phyloP scores from a whole-genome alignment of 129 eudicot species.

The Daucus carota region DNA sequence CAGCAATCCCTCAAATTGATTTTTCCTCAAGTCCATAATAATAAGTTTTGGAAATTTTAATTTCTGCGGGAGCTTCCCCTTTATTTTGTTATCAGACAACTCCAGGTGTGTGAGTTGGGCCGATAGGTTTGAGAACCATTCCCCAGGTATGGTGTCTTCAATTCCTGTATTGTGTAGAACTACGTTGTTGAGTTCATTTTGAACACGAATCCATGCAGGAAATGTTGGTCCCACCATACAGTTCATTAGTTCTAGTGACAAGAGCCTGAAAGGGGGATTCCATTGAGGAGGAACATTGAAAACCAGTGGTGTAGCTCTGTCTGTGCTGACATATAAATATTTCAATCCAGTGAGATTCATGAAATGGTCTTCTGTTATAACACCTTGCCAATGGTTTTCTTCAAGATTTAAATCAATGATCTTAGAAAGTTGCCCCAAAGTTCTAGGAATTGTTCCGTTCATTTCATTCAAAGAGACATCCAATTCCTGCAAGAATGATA shows the following conservation, averaged over 20 bases:
- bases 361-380: slow-evolving; percentile 10
- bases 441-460: slow-evolving; percentile 18
- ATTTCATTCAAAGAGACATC: slow-evolving; percentile 14
- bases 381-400: slow-evolving; percentile 17
- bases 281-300: slow-evolving; percentile 9
- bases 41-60: neutral
- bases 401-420: neutral
- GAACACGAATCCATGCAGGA: slow-evolving; percentile 5
- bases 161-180: slow-evolving; percentile 7
- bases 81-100: neutral
- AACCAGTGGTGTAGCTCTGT: neutral
- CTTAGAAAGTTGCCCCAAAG: slow-evolving; percentile 6
- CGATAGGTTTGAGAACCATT: slow-evolving; percentile 4
- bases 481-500: slow-evolving; percentile 10
- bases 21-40: neutral
- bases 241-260: neutral
- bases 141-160: slow-evolving; percentile 15
- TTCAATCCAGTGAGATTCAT: slow-evolving; percentile 9
- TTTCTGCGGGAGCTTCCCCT: slow-evolving; percentile 1
- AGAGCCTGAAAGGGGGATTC: slow-evolving; percentile 29
- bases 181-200: neutral
- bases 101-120: neutral
- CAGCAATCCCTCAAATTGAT: neutral
- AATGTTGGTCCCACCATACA: slow-evolving; percentile 10
- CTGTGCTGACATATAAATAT: neutral